phyloP scores from a whole-genome alignment of 305 asterid species.

The Fraxinus floribunda region DNA sequence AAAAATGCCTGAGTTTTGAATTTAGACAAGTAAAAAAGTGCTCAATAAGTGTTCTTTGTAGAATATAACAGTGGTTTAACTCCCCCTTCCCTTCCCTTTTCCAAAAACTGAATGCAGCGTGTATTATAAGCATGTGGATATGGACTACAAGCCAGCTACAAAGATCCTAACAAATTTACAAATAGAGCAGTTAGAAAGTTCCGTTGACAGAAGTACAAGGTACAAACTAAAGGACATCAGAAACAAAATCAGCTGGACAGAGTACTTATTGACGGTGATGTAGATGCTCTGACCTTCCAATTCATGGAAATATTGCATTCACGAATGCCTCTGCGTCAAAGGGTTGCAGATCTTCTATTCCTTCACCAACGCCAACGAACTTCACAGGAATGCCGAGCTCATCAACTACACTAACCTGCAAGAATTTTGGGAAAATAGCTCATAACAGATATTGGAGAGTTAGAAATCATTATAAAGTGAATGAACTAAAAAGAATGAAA shows the following conservation, averaged over 20 bases:
- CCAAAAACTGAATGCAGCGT: background rate
- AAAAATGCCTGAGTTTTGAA: background rate
- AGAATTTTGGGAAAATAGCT: background rate
- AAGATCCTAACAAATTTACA: background rate
- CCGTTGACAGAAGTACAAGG: background rate
- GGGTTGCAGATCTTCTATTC: slow-evolving; percentile 49
- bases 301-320: slow-evolving; percentile 54
- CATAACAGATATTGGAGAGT: background rate
- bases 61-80: background rate
- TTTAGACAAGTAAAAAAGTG: background rate
- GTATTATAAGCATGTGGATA: background rate
- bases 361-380: slow-evolving; percentile 95
- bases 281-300: background rate
- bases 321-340: background rate
- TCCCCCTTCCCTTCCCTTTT: background rate
- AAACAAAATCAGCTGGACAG: background rate
- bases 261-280: background rate
- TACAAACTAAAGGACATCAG: background rate
- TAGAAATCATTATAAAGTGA: background rate
- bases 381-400: slow-evolving; percentile 97
- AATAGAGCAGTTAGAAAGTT: background rate
- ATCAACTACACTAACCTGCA: slow-evolving; percentile 91
- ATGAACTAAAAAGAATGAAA: background rate
- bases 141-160: background rate
- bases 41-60: background rate